A percentile compares a stretch with the other conserved stretches of the same genome.
Evolutionary conservation across 2,329 filamentous ascomycete species (phyloP).

Genomic region (Cytospora paraplurivora): DNA sequence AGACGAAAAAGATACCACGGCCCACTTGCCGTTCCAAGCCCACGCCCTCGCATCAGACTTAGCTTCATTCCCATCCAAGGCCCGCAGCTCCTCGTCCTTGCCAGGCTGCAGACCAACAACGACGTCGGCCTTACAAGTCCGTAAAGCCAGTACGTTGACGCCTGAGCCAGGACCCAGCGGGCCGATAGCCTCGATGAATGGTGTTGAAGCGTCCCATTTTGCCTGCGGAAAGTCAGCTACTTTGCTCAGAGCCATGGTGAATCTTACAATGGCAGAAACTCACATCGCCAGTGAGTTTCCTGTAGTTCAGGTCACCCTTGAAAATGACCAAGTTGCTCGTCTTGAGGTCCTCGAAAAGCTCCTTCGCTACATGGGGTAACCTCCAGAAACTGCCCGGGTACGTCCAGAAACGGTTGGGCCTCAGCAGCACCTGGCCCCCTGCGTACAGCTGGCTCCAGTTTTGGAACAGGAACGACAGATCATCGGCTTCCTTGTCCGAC

Average conservation of each 20-base stretch:
- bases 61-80: conserved; percentile 69
- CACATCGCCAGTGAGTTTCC: conserved; percentile 89
- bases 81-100: conserved; percentile 77
- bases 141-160: conserved; percentile 79
- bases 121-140: conserved; percentile 96
- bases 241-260: background rate
- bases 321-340: conserved; percentile 87
- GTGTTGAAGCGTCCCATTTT: conserved; percentile 83
- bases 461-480: conserved; percentile 76
- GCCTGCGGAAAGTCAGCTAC: conserved; percentile 48
- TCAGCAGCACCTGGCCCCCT: conserved; percentile 80
- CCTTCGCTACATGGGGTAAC: conserved; percentile 67
- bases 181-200: conserved; percentile 82
- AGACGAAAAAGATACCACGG: conserved; percentile 78
- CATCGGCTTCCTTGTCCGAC: conserved; percentile 64
- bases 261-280: conserved; percentile 40
- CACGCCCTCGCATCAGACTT: conserved; percentile 75
- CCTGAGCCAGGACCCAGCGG: conserved; percentile 81
- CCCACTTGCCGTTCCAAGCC: conserved; percentile 97
- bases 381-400: conserved; percentile 86
- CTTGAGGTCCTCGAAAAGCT: conserved; percentile 76
- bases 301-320: conserved; percentile 96
- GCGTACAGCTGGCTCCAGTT: conserved; percentile 80
- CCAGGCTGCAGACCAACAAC: conserved; percentile 85
- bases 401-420: conserved; percentile 92